phyloP scores from a whole-genome alignment of 495 filamentous ascomycete genomes.

The Pseudevernia furfuracea region DNA sequence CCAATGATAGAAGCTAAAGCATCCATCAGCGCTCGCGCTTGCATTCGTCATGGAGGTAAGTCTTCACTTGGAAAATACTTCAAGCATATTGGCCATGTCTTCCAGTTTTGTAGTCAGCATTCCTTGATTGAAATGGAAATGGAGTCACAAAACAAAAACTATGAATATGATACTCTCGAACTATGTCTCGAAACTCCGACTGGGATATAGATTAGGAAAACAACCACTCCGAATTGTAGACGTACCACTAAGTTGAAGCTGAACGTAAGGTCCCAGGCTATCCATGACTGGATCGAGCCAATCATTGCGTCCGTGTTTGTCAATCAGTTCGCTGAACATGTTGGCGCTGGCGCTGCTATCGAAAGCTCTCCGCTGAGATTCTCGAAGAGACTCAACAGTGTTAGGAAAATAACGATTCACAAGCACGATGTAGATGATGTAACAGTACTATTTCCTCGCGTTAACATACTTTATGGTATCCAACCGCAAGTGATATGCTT shows the following conservation, averaged over 20 bases:
- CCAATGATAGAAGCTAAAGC: slow-evolving; percentile 41
- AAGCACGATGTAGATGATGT: slow-evolving; percentile 35
- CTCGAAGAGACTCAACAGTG: slow-evolving; percentile 33
- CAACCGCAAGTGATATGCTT: slow-evolving; percentile 15
- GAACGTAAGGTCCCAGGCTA: slow-evolving; percentile 34
- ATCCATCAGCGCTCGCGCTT: slow-evolving; percentile 3
- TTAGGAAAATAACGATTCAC: slow-evolving; percentile 32
- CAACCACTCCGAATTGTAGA: background rate
- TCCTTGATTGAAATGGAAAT: background rate
- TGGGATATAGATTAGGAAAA: background rate
- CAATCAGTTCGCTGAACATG: slow-evolving; percentile 37
- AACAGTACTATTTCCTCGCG: slow-evolving; percentile 24
- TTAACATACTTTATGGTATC: background rate
- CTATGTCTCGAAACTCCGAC: background rate
- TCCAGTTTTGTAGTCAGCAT: background rate
- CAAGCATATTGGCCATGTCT: slow-evolving; percentile 37
- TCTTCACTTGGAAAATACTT: slow-evolving; percentile 34
- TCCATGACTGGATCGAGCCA: slow-evolving; percentile 37
- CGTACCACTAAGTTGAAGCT: slow-evolving; percentile 36
- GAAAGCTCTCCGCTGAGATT: slow-evolving; percentile 30
- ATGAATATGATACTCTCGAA: background rate
- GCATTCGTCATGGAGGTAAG: background rate
- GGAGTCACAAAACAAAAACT: background rate
- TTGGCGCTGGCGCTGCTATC: slow-evolving; percentile 29
- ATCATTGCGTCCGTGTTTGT: slow-evolving; percentile 35